phyloP scores from a whole-genome alignment of 2,329 filamentous ascomycete genomes.

The Arthroderma sp. region DNA sequence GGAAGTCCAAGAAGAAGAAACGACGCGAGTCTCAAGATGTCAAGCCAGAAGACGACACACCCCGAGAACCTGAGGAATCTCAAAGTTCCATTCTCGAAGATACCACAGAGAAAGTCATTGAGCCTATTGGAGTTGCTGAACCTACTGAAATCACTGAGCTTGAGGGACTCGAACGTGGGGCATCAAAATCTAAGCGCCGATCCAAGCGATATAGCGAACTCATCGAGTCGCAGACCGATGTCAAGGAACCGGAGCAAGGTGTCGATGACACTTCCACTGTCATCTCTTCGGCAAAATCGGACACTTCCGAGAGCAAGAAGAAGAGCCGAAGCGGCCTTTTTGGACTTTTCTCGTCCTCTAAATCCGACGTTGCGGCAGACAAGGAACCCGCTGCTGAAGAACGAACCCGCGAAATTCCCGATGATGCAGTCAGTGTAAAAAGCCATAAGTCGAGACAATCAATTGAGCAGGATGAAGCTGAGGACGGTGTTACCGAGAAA shows the following conservation, averaged over 20 bases:
- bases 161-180: constrained; percentile 14
- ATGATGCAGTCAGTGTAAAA: too few relatives aligned
- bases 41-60: too few relatives aligned
- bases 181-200: constrained; percentile 16
- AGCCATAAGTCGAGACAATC: too few relatives aligned
- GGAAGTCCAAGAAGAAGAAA: constrained; percentile 11
- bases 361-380: constrained; percentile 7
- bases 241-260: constrained; percentile 15
- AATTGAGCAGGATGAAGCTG: constrained; percentile 14
- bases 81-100: background rate
- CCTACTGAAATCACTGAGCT: constrained; percentile 11
- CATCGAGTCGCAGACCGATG: constrained; percentile 16
- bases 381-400: too few relatives aligned
- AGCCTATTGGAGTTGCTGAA: background rate
- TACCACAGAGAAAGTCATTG: background rate
- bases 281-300: constrained; percentile 21
- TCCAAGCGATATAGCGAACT: constrained; percentile 14
- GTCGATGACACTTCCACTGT: constrained; percentile 22
- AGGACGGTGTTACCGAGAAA: constrained; percentile 20
- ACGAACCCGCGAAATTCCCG: too few relatives aligned
- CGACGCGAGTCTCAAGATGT: constrained; percentile 3
- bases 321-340: constrained; percentile 23
- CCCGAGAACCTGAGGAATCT: background rate
- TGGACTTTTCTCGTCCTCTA: constrained; percentile 22
- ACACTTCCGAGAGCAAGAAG: constrained; percentile 20